phyloP scores from a whole-genome alignment of 2,329 filamentous ascomycete species.

The Fusarium denticulatum region DNA sequence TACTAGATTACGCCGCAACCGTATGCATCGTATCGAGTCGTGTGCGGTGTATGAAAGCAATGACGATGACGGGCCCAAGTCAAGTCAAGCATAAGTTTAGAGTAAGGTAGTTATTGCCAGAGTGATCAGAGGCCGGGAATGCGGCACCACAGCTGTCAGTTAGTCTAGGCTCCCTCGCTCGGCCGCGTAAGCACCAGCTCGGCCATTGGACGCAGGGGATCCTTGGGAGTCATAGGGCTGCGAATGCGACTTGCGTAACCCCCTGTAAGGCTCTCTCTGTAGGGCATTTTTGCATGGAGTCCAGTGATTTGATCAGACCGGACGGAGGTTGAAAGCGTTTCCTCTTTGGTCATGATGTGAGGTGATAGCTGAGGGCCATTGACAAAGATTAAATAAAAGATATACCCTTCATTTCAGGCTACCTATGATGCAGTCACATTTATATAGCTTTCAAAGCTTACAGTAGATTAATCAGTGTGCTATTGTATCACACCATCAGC shows the following conservation, averaged over 20 bases:
- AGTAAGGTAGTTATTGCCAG: not conserved
- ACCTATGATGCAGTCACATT: not conserved
- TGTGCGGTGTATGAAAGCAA: constrained; percentile 4
- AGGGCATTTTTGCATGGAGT: not conserved
- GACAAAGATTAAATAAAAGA: constrained; percentile 18
- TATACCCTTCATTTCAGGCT: not conserved
- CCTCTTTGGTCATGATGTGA: not conserved
- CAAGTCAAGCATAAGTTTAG: constrained; percentile 17
- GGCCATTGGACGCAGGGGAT: constrained; percentile 23
- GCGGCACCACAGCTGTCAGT: constrained; percentile 10
- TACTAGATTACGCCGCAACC: not conserved
- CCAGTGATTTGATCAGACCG: not conserved
- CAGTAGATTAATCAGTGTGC: not conserved
- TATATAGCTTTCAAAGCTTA: not conserved
- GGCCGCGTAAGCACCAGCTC: constrained; percentile 36
- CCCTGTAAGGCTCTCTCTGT: not conserved
- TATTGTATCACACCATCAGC: not conserved
- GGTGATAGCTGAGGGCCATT: not conserved
- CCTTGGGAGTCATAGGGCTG: constrained; percentile 40
- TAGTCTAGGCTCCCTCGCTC: constrained; percentile 26
- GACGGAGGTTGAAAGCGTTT: not conserved
- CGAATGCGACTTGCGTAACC: constrained; percentile 38
- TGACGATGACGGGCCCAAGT: not conserved
- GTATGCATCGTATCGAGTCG: not conserved
- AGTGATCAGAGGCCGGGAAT: not conserved